Evolutionary conservation across 768 basidiomycete species (phyloP), one percentile per base, ranked within the genome.

Genomic region (Collybia sp.): DNA sequence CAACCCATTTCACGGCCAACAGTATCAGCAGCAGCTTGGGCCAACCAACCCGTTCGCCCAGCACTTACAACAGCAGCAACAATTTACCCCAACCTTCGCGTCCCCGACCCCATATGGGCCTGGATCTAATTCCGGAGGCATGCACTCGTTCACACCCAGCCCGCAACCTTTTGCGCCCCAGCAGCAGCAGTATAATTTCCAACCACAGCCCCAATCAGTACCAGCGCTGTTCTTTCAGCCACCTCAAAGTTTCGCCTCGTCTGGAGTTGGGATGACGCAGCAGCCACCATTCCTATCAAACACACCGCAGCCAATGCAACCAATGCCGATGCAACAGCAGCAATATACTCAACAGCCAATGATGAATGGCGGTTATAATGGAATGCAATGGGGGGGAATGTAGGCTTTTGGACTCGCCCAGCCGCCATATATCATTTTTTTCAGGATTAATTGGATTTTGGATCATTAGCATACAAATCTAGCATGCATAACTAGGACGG

Each of bases 271-370:
- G 25, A 25, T 25, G 8, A 25, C 8, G 25, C 25, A 25, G 8
- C 25, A 25, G 25, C 25, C 25, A 25, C 25, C 25, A 25, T 56
- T 51, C 38, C 57, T 58, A 44, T 48, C 61, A 10, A 46, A 53
- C 16, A 63, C 54, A 16, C 64, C 62, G 47, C 62, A 64, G 32
- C 58, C 58, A 39, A 55, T 58, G 33, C 54, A 52, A 19, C 58
- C 57, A 64, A 67, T 58, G 34, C 57, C 56, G 46, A 61, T 54
- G 59, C 61, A 61, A 50, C 62, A 70, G 19, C 71, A 70, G 31
- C 59, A 62, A 16, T 58, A 59, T 43, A 53, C 53, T 36, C 41
- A 55, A 40, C 42, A 45, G 40, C 43, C 30, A 42, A 43, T 43
- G 39, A 46, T 40, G 40, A 25, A 25, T 25, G 25, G 4, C 8